These are phyloP conservation scores for Cladophialophora bantiana DNA, from an alignment of 2,329 filamentous ascomycete species.

Conservation along the genomic window DNA sequence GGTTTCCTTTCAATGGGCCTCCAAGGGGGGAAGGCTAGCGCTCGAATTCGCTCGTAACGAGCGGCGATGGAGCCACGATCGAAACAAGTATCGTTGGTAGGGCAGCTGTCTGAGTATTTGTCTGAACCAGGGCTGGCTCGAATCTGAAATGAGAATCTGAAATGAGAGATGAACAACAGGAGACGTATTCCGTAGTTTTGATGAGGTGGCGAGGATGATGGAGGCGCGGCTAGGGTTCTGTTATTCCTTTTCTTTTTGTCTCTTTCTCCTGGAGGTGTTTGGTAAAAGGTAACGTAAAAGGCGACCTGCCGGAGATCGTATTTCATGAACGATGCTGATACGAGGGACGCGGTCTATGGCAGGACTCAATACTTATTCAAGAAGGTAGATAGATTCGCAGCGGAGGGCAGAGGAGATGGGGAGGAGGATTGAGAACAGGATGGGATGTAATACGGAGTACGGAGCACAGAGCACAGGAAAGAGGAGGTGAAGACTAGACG, in stretches of 20 bases:
- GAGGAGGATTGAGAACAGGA: neutral
- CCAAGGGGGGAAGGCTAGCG: constrained; percentile 12
- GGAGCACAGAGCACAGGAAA: neutral
- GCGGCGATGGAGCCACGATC: constrained; percentile 4
- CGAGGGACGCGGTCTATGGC: neutral
- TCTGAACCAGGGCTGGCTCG: constrained; percentile 4
- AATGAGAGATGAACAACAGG: constrained; percentile 8
- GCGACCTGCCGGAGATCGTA: constrained; percentile 13
- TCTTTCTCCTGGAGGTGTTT: neutral
- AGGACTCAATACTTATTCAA: constrained; percentile 16
- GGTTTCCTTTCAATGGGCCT: constrained; percentile 10
- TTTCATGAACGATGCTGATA: neutral
- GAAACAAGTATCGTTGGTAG: constrained; percentile 7
- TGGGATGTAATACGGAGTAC: neutral
- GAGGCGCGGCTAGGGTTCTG: constrained; percentile 3
- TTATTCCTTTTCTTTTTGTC: neutral
- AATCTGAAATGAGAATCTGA: constrained; percentile 4
- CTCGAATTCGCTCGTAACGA: constrained; percentile 10
- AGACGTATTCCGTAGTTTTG: neutral
- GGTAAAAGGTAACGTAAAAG: constrained; percentile 15
- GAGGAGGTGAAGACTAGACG: neutral
- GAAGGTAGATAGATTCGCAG: neutral
- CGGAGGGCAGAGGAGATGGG: neutral
- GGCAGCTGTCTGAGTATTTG: constrained; percentile 10
- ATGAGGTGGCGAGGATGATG: constrained; percentile 19